These are phyloP conservation scores for Chlorella sorokiniana DNA, from an alignment of 139 green algal genomes.

Conservation along the genomic window DNA sequence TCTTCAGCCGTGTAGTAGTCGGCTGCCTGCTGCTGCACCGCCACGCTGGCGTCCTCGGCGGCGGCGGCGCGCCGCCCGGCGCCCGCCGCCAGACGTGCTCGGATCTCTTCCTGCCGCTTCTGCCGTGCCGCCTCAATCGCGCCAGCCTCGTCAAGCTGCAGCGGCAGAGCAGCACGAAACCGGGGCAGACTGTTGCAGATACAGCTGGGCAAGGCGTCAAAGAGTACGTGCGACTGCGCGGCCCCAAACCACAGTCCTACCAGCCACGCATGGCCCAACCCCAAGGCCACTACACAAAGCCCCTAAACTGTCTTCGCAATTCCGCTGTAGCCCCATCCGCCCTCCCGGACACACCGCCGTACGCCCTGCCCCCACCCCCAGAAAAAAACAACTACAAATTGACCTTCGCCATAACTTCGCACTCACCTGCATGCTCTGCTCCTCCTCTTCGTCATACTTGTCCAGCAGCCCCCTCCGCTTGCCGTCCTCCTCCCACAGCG, in stretches of 20 bases:
- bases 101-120: constrained; percentile 64
- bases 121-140: constrained; percentile 36
- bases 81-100: constrained; percentile 60
- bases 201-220: neutral
- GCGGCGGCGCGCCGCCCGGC: neutral
- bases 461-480: constrained; percentile 67
- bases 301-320: too few relatives aligned
- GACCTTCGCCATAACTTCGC: neutral
- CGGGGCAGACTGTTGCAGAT: neutral
- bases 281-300: too few relatives aligned
- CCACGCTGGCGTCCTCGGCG: neutral
- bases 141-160: constrained; percentile 52
- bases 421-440: constrained; percentile 51
- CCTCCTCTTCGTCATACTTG: constrained; percentile 91
- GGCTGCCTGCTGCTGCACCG: constrained; percentile 24
- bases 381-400: neutral
- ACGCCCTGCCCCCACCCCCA: too few relatives aligned
- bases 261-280: neutral
- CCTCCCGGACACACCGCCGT: too few relatives aligned
- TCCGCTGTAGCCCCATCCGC: too few relatives aligned
- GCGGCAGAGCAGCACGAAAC: neutral
- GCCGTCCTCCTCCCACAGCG: constrained; percentile 84
- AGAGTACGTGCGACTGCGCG: neutral
- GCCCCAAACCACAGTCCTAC: neutral
- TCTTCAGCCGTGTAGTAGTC: constrained; percentile 83